Percentiles rank a stretch among this genome's conserved stretches.
phyloP scores from a whole-genome alignment of 2,329 filamentous ascomycete species.

The Alternaria consortialis region DNA sequence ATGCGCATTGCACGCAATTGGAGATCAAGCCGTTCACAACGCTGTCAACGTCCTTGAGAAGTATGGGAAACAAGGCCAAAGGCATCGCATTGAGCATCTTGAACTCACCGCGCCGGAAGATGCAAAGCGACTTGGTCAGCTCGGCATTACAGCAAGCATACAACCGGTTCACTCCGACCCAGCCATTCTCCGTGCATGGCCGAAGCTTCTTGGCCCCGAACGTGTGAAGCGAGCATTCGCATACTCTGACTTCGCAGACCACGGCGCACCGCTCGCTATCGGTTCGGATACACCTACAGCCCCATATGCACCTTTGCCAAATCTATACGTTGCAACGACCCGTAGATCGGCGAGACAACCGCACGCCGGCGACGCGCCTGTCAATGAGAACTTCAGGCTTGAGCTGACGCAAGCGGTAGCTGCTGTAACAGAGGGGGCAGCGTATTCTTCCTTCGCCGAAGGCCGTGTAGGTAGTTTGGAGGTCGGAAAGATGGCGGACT shows the following conservation, averaged over 20 bases:
- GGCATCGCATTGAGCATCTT: slow-evolving; percentile 72
- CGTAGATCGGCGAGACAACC: slow-evolving; percentile 64
- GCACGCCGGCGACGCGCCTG: slow-evolving; percentile 46
- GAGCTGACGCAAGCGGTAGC: slow-evolving; percentile 63
- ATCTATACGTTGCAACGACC: slow-evolving; percentile 68
- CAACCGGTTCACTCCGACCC: slow-evolving; percentile 92
- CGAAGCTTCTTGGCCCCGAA: slow-evolving; percentile 62
- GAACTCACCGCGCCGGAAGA: slow-evolving; percentile 67
- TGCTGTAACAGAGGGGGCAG: slow-evolving; percentile 64
- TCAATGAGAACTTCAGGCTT: slow-evolving; percentile 65
- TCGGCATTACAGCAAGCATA: slow-evolving; percentile 83
- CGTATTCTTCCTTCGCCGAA: slow-evolving; percentile 68
- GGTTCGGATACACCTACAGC: slow-evolving; percentile 70
- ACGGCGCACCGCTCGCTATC: slow-evolving; percentile 64
- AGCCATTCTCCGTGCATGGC: slow-evolving; percentile 69
- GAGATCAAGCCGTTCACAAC: slow-evolving; percentile 66
- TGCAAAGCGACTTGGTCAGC: slow-evolving; percentile 63
- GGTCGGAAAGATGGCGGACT: slow-evolving; percentile 65
- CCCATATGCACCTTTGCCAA: slow-evolving; percentile 63
- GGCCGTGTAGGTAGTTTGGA: slow-evolving; percentile 62
- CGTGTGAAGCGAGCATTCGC: slow-evolving; percentile 69
- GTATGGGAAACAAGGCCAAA: slow-evolving; percentile 55
- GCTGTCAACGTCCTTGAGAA: slow-evolving; percentile 65
- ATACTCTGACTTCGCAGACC: slow-evolving; percentile 67
- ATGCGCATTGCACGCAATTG: slow-evolving; percentile 72